Conservation (phyloP, 2,329 filamentous ascomycete genomes). For the Aspergillus sp. region DNA sequence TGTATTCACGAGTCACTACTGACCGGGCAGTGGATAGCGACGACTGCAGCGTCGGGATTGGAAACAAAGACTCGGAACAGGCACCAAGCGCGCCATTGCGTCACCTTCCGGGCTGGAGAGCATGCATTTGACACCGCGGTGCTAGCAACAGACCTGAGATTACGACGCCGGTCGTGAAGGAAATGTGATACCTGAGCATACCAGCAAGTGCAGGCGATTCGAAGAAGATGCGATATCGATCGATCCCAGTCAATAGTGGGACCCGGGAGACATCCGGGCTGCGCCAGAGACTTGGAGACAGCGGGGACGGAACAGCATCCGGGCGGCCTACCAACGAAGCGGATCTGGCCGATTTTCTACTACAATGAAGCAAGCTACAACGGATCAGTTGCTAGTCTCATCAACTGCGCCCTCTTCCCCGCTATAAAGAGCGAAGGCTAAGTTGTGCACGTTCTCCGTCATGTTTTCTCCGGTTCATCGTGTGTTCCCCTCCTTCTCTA, state of each 20-base stretch:
- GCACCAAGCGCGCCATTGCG: background rate
- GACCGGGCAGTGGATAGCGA: background rate
- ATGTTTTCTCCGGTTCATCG: background rate
- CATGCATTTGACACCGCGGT: background rate
- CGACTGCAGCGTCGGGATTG: background rate
- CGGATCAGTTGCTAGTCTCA: background rate
- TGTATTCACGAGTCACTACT: background rate
- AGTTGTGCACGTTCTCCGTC: background rate
- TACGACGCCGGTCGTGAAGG: background rate
- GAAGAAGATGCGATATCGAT: background rate
- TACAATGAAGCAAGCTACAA: background rate
- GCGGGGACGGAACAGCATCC: slow-evolving; percentile 27
- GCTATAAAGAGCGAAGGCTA: slow-evolving; percentile 2
- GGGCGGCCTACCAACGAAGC: background rate
- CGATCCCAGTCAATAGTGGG: background rate
- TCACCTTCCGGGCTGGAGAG: background rate
- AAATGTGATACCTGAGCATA: background rate
- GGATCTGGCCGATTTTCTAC: background rate
- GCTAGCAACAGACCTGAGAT: background rate
- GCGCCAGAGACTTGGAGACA: background rate
- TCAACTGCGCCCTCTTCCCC: background rate
- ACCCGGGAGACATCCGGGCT: slow-evolving; percentile 4
- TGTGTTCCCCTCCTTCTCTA: background rate
- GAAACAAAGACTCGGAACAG: background rate
- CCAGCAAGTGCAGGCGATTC: background rate